Evolutionary conservation across 2,329 filamentous ascomycete species (phyloP), one percentile per base, ranked within the genome.

Genomic region (Pseudomassariella vexata): DNA sequence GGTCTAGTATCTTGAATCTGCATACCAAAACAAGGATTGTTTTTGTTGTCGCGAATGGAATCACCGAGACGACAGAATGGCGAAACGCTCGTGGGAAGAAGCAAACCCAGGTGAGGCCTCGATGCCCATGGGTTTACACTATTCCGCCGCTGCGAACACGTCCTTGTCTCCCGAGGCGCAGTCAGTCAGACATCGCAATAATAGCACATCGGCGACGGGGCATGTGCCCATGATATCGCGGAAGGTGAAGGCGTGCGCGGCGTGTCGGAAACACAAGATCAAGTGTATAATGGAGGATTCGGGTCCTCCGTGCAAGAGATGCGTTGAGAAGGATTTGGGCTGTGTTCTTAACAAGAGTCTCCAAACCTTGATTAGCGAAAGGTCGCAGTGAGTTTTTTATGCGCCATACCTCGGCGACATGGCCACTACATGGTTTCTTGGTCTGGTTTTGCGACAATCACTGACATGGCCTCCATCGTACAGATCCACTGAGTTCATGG

Each of bases 241-340:
- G 19, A 38, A 39, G 15, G 36, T 41, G 9, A 41, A 36, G 26
- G 60, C 60, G 0, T 63, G 60, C 14, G 55, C 60, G 12, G 55
- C 59, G 14, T 63, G 60, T 39, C 46, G 60, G 4, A 62, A 60
- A 34, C 59, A 61, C 36, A 63, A 63, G 59, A 62, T 63, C 33
- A 60, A 60, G 41, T 63, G 60, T 26, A 40, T 62, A 26, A 63
- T 63, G 59, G 58, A 62, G 28, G 55, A 59, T 21, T 51, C 46
- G 17, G 57, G 57, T 1, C 58, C 60, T 3, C 59, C 59, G 3
- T 63, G 60, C 38, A 49, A 52, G 5, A 46, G 60, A 34, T 63
- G 60, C 27, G 38, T 48, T 12, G 56, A 62, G 35, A 40, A 55
- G 10, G 56, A 55, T 23, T 38, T 63, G 18, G 50, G 52, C 1